Conservation (phyloP, 2,329 filamentous ascomycete species). For the Akanthomyces lecanii region DNA sequence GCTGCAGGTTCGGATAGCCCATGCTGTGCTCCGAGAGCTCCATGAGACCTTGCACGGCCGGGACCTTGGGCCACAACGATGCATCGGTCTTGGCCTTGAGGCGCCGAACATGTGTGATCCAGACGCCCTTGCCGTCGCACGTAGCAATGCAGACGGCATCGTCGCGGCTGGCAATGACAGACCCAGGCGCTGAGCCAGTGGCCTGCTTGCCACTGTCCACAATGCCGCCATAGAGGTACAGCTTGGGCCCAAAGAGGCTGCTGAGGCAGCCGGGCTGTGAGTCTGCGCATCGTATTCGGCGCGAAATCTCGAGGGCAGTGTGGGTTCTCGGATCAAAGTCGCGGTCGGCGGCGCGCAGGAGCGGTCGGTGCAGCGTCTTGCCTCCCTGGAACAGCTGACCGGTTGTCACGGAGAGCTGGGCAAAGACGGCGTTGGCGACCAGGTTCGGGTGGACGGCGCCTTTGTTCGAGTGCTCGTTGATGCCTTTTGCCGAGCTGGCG, state of each 20-base stretch:
- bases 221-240: constrained; percentile 39
- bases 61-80: constrained; percentile 39
- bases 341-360: constrained; percentile 36
- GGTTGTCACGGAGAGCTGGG: constrained; percentile 29
- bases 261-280: constrained; percentile 40
- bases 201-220: constrained; percentile 29
- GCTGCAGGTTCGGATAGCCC: constrained; percentile 26
- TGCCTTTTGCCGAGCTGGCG: constrained; percentile 15
- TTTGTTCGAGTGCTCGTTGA: not conserved
- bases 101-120: constrained; percentile 38
- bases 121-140: constrained; percentile 36
- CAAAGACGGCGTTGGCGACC: constrained; percentile 25
- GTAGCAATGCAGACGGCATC: constrained; percentile 35
- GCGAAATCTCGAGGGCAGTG: constrained; percentile 34
- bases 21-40: constrained; percentile 24
- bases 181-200: constrained; percentile 20
- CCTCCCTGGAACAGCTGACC: constrained; percentile 36
- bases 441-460: constrained; percentile 24
- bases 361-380: constrained; percentile 31
- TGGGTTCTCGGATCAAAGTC: constrained; percentile 34
- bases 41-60: constrained; percentile 31
- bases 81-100: constrained; percentile 35
- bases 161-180: constrained; percentile 33
- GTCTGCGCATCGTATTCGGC: constrained; percentile 38
- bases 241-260: constrained; percentile 31